Conservation (phyloP, 179 eudicot genomes). For the Silene vulgaris region DNA sequence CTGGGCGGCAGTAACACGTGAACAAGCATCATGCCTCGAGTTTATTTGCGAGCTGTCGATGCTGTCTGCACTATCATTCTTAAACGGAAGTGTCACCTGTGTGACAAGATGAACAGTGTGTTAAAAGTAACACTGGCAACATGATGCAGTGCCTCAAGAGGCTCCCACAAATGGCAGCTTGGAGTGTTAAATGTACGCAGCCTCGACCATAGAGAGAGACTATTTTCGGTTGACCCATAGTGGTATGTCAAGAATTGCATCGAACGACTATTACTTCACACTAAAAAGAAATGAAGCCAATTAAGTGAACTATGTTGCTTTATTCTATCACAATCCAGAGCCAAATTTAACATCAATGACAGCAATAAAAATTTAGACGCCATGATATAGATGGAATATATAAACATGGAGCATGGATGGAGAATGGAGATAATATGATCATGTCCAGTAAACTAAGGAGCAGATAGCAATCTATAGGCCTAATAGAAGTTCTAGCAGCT, state of each 20-base stretch:
- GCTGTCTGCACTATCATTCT: conserved; percentile 31
- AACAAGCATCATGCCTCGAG: conserved; percentile 11
- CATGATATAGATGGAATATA: neutral
- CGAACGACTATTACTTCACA: too few relatives aligned
- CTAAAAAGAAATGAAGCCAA: too few relatives aligned
- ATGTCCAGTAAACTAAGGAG: neutral
- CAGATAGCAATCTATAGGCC: neutral
- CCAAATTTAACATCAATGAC: neutral
- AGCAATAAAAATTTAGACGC: neutral
- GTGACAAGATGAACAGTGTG: conserved; percentile 4
- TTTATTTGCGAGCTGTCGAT: conserved; percentile 17
- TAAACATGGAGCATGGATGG: neutral
- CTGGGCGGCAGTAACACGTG: conserved; percentile 28
- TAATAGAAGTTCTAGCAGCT: conserved; percentile 3
- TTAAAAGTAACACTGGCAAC: neutral
- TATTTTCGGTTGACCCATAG: neutral
- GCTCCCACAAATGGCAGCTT: neutral
- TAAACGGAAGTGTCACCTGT: conserved; percentile 38
- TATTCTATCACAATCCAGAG: too few relatives aligned
- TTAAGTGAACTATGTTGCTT: too few relatives aligned
- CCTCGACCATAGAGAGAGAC: neutral
- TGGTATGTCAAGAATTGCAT: neutral
- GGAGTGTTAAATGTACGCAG: neutral
- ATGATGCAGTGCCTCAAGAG: neutral
- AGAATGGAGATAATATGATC: neutral